Base-by-base conservation (phyloP, 2,329 filamentous ascomycete species). In the Tolypocladium cylindrosporum region DNA sequence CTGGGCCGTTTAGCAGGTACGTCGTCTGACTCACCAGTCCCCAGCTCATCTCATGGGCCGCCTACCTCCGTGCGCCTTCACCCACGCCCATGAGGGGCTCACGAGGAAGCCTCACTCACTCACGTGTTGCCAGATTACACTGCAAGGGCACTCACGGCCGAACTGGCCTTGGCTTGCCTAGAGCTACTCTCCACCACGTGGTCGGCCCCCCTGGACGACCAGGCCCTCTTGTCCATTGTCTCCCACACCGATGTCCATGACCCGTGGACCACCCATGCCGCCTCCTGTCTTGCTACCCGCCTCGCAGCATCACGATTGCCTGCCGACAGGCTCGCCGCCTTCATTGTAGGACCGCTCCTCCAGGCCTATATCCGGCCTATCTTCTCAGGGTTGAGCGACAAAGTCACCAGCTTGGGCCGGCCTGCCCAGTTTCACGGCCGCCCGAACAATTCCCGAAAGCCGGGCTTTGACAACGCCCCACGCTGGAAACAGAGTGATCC, bases 341-440 rank as follows among this genome's bases (percentile, higher is more conserved):
- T 84, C 62, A 73, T 85, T 62, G 73, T 79, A 21, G 74, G 78
- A n/a, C 72, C 78, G 43, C 75, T 91, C 58, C 79, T 92, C 4
- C 76, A 80, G 61, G 72, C 74, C 64, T 85, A 85, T 65, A 77
- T 92, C 55, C 85, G 85, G 42, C 86, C 86, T 36, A 73, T 89
- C 7, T 91, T 92, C 74, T 77, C 79, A 36, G 79, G 77, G 59
- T 76, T 81, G 14, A 19, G 80, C 77, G 24, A 78, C 83, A 3
- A 63, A 62, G 37, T 69, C 54, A 68, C 69, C 9, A 53, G 62
- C 24, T 66, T 67, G 3, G 71, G 71, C 1, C 60, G 71, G 40
- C 69, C 70, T 16, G 61, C 62, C 9, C 62, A 64, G 3, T 71
- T 69, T 58, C 56, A 42, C n/a, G 31, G 53, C 11, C 24, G 55